Evolutionary conservation across 352 stramenopile genomes (phyloP).

Genomic region (Aphanomyces astaci): DNA sequence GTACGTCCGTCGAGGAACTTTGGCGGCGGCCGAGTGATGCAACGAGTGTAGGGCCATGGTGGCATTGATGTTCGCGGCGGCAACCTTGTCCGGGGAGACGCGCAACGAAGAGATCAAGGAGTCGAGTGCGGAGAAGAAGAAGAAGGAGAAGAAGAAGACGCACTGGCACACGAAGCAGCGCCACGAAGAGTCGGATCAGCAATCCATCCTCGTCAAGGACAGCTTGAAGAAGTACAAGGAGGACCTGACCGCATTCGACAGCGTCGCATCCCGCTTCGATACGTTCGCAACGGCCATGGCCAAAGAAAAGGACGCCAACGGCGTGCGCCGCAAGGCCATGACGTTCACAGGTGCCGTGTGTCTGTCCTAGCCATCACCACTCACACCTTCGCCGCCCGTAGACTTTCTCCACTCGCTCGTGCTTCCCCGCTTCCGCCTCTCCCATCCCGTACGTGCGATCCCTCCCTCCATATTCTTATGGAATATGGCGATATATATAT

Average conservation of each 20-base stretch:
- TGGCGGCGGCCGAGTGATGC: too few relatives aligned
- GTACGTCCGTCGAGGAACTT: not conserved
- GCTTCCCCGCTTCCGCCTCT: slow-evolving; percentile 58
- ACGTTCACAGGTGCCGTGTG: slow-evolving; percentile 42
- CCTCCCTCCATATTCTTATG: too few relatives aligned
- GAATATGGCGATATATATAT: too few relatives aligned
- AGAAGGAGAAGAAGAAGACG: slow-evolving; percentile 22
- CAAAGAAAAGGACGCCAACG: slow-evolving; percentile 22
- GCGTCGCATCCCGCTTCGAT: slow-evolving; percentile 39
- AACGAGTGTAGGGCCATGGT: slow-evolving; percentile 1
- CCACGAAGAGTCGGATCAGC: slow-evolving; percentile 10
- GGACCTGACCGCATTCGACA: slow-evolving; percentile 20
- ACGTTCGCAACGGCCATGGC: slow-evolving; percentile 47
- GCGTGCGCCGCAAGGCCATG: slow-evolving; percentile 36
- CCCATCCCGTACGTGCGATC: slow-evolving; percentile 33
- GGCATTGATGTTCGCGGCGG: not conserved
- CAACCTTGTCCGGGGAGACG: not conserved
- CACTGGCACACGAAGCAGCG: slow-evolving; percentile 19
- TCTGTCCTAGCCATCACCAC: not conserved
- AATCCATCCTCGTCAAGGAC: slow-evolving; percentile 13
- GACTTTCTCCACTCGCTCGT: slow-evolving; percentile 73
- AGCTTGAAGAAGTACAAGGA: slow-evolving; percentile 23
- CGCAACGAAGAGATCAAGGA: slow-evolving; percentile 1
- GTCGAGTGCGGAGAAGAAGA: slow-evolving; percentile 4
- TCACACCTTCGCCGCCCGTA: not conserved